Evolutionary conservation across 2,329 filamentous ascomycete genomes (phyloP).

Genomic region (Emericellopsis cladophorae): DNA sequence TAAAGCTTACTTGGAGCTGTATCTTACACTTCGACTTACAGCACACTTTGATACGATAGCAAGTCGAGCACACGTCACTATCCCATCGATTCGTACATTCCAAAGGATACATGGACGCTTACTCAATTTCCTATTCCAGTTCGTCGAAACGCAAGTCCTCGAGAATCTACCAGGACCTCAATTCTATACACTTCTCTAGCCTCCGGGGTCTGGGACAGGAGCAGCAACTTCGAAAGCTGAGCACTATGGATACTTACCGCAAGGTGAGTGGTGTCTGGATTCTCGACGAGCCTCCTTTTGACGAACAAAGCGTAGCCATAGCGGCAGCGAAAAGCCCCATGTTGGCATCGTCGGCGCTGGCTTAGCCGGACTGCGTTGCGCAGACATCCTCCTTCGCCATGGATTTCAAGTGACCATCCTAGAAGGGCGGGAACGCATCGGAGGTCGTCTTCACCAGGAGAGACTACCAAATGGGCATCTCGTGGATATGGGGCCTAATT

Average conservation of each 20-base stretch:
- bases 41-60: too few relatives aligned
- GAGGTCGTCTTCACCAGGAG: slow-evolving; percentile 48
- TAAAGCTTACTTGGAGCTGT: too few relatives aligned
- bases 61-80: too few relatives aligned
- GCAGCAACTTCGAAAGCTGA: slow-evolving; percentile 13
- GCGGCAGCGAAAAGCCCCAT: slow-evolving; percentile 24
- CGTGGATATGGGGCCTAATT: slow-evolving; percentile 60
- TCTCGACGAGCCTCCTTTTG: not conserved
- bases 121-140: slow-evolving; percentile 35
- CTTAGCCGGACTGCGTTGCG: slow-evolving; percentile 57
- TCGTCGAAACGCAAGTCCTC: slow-evolving; percentile 27
- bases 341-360: slow-evolving; percentile 60
- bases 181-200: slow-evolving; percentile 23
- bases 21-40: too few relatives aligned
- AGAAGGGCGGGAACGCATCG: slow-evolving; percentile 54
- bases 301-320: too few relatives aligned
- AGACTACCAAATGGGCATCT: slow-evolving; percentile 31
- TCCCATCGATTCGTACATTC: too few relatives aligned
- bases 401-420: slow-evolving; percentile 57
- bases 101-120: slow-evolving; percentile 31
- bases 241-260: slow-evolving; percentile 15
- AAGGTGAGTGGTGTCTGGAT: slow-evolving; percentile 19
- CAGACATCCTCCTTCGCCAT: slow-evolving; percentile 51
- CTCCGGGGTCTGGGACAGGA: slow-evolving; percentile 18
- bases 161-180: slow-evolving; percentile 36